Evolutionary conservation across 2,329 filamentous ascomycete genomes (phyloP).

Genomic region (Venturia effusa): DNA sequence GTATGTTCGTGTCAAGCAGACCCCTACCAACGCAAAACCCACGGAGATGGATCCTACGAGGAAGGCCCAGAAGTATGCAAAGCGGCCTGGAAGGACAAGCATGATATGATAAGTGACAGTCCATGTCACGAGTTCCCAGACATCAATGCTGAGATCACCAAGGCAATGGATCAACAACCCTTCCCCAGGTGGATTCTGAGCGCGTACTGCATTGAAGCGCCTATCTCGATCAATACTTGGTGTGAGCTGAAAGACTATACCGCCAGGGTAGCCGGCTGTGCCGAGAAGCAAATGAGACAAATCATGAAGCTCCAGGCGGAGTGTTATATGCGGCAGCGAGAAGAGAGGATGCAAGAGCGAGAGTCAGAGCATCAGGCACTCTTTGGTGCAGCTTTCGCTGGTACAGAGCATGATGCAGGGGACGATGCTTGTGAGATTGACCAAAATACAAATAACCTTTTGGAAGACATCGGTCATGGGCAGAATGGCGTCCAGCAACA

Average conservation of each 20-base stretch:
- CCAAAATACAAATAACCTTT: background rate
- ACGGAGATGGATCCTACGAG: background rate
- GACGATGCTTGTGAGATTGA: no score
- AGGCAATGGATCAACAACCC: background rate
- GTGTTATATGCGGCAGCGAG: background rate
- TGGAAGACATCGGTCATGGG: background rate
- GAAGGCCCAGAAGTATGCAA: background rate
- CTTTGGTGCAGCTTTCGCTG: no score
- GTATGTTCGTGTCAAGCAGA: no score
- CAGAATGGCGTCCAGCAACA: background rate
- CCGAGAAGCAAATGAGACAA: background rate
- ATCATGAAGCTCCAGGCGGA: background rate
- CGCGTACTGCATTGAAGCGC: background rate
- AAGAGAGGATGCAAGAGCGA: background rate
- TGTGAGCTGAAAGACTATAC: background rate
- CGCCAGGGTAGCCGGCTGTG: background rate
- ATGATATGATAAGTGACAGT: background rate
- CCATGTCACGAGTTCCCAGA: background rate
- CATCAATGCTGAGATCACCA: background rate
- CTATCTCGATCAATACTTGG: background rate
- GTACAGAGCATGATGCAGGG: no score
- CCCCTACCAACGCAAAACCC: no score
- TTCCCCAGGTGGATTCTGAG: background rate
- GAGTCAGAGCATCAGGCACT: no score
- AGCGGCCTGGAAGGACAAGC: background rate